phyloP scores from a whole-genome alignment of 2,329 filamentous ascomycete genomes.

The Xylariaceae sp. region DNA sequence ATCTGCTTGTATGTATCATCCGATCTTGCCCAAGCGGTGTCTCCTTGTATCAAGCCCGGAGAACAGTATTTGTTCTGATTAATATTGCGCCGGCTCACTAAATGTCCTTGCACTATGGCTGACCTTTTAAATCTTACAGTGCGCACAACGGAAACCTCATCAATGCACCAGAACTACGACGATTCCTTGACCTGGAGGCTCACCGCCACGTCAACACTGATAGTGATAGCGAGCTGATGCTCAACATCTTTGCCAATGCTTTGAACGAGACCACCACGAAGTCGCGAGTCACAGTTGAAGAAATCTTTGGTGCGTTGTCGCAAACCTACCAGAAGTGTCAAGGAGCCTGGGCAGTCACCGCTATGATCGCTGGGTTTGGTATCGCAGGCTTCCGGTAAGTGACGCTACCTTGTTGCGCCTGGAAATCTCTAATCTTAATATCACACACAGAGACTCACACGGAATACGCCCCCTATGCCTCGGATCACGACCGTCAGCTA shows the following conservation, averaged over 20 bases:
- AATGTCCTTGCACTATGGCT: constrained; percentile 1
- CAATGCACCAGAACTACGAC: constrained; percentile 64
- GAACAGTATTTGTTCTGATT: neutral
- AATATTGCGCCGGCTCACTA: too few species aligned
- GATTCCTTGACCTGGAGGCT: constrained; percentile 46
- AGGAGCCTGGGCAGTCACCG: constrained; percentile 78
- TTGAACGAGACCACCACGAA: constrained; percentile 75
- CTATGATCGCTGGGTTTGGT: constrained; percentile 80
- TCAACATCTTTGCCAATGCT: constrained; percentile 75
- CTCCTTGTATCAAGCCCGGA: neutral
- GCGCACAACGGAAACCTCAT: constrained; percentile 75
- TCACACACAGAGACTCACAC: constrained; percentile 58
- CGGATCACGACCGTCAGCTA: constrained; percentile 58
- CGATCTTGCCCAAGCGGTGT: neutral
- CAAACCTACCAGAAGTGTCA: constrained; percentile 70
- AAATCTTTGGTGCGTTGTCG: constrained; percentile 69
- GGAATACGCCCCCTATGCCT: constrained; percentile 76
- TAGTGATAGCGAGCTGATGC: constrained; percentile 29
- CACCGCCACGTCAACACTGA: constrained; percentile 64
- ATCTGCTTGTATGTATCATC: constrained; percentile 41
- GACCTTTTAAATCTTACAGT: constrained; percentile 33
- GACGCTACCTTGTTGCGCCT: neutral
- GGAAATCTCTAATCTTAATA: neutral
- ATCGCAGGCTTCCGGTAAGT: constrained; percentile 51
- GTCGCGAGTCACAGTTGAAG: constrained; percentile 74